Percentiles rank a stretch among this genome's conserved stretches.
phyloP scores from a whole-genome alignment of 306 rosid species.

The Hippophae gyantsensis region DNA sequence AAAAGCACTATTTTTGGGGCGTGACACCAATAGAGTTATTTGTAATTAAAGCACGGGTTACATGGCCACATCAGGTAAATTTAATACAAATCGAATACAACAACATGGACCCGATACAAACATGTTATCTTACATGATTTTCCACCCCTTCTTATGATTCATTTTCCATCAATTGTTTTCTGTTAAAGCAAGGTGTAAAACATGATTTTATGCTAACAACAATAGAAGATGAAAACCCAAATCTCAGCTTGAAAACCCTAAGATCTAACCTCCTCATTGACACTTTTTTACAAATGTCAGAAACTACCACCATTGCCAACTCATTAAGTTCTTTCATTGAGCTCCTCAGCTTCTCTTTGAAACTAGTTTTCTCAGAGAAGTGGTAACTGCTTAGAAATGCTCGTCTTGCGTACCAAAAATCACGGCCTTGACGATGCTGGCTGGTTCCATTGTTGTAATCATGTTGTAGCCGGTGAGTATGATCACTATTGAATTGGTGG shows the following conservation, averaged over 20 bases:
- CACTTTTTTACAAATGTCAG: constrained; percentile 14
- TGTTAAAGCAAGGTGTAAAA: constrained; percentile 30
- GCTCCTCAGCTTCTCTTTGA: constrained; percentile 33
- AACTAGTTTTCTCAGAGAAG: constrained; percentile 22
- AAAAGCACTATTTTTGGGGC: too few relatives aligned
- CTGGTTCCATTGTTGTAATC: too few relatives aligned
- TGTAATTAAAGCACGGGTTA: too few relatives aligned
- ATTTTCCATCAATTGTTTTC: constrained; percentile 11
- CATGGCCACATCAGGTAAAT: too few relatives aligned
- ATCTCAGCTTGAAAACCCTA: constrained; percentile 31
- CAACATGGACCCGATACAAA: too few relatives aligned
- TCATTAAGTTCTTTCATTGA: constrained; percentile 27
- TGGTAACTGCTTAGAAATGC: constrained; percentile 51
- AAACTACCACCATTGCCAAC: constrained; percentile 13
- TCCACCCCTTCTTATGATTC: too few relatives aligned
- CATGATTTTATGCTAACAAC: constrained; percentile 25
- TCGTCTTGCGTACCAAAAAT: constrained; percentile 38
- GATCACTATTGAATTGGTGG: too few relatives aligned
- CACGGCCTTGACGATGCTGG: constrained; percentile 20
- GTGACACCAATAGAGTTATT: too few relatives aligned
- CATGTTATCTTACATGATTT: too few relatives aligned
- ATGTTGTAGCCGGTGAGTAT: too few relatives aligned
- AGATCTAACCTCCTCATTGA: constrained; percentile 24
- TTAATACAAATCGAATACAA: too few relatives aligned
- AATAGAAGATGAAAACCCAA: constrained; percentile 27